phyloP scores from a whole-genome alignment of 2,329 filamentous ascomycete genomes.

The Alternaria brassicae region DNA sequence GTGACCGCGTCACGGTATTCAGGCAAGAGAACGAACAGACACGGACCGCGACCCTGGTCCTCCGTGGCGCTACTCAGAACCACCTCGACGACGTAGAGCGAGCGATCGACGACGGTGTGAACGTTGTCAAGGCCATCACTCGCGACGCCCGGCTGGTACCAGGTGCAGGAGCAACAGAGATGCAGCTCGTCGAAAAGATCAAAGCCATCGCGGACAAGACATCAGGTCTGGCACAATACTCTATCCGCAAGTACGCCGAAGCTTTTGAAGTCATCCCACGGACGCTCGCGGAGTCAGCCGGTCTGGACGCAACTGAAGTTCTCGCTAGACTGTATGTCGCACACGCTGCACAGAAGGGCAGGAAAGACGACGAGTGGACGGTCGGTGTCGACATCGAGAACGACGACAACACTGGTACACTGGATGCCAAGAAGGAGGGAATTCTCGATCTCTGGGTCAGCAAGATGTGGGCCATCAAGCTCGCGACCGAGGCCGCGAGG shows the following conservation, averaged over 20 bases:
- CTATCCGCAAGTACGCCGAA: slow-evolving; percentile 96
- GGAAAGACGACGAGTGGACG: slow-evolving; percentile 78
- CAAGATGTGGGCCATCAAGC: slow-evolving; percentile 96
- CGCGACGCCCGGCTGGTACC: slow-evolving; percentile 90
- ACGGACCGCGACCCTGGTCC: slow-evolving; percentile 89
- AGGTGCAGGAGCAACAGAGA: slow-evolving; percentile 91
- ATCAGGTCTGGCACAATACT: slow-evolving; percentile 89
- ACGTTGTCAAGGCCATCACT: slow-evolving; percentile 97
- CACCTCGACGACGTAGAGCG: slow-evolving; percentile 97
- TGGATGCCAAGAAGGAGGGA: slow-evolving; percentile 85
- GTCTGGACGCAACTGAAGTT: slow-evolving; percentile 96
- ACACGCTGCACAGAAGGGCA: slow-evolving; percentile 68
- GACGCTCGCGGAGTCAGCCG: slow-evolving; percentile 91
- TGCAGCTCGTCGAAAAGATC: slow-evolving; percentile 92
- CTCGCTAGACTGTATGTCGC: slow-evolving; percentile 91
- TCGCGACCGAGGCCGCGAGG: slow-evolving; percentile 92
- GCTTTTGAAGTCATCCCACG: slow-evolving; percentile 97
- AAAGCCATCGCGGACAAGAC: slow-evolving; percentile 91
- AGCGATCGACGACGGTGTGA: slow-evolving; percentile 96
- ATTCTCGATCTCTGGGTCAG: slow-evolving; percentile 91
- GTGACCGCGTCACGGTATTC: slow-evolving; percentile 98
- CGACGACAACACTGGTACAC: slow-evolving; percentile 76
- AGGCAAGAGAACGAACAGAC: slow-evolving; percentile 93
- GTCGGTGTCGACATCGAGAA: slow-evolving; percentile 96
- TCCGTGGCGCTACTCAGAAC: slow-evolving; percentile 96